phyloP scores from a whole-genome alignment of 345 rosid genomes.

The Psidium guajava region DNA sequence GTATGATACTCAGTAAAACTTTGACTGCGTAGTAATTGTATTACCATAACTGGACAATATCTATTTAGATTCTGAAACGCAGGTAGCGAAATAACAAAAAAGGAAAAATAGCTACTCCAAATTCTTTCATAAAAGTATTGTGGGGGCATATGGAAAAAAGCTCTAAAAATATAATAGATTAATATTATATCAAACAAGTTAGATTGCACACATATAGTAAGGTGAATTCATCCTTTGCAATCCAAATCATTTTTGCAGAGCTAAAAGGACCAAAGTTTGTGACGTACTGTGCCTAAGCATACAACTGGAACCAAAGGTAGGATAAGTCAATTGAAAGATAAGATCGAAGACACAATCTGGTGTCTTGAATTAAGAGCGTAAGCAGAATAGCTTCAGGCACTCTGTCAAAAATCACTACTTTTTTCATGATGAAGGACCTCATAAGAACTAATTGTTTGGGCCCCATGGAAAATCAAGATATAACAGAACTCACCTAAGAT shows the following conservation, averaged over 20 bases:
- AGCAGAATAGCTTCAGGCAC: background rate
- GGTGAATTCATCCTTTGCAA: background rate
- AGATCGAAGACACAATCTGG: background rate
- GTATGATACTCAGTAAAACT: background rate
- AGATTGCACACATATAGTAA: background rate
- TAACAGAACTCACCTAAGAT: conserved; percentile 37
- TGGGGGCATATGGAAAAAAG: background rate
- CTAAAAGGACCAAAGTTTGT: background rate
- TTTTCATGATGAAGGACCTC: background rate
- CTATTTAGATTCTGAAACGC: background rate
- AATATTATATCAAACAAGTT: background rate
- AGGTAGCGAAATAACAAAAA: background rate
- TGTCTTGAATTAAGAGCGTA: background rate
- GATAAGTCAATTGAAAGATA: background rate
- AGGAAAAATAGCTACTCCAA: background rate
- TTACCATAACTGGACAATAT: background rate
- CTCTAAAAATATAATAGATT: background rate
- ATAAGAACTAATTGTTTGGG: background rate
- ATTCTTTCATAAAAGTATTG: background rate
- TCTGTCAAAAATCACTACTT: background rate
- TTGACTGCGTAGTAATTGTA: background rate
- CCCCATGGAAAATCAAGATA: background rate
- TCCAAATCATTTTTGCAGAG: background rate
- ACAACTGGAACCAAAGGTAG: background rate
- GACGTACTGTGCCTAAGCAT: background rate